Conservation (phyloP, 768 basidiomycete species). For the Tricholoma bakamatsutake region DNA sequence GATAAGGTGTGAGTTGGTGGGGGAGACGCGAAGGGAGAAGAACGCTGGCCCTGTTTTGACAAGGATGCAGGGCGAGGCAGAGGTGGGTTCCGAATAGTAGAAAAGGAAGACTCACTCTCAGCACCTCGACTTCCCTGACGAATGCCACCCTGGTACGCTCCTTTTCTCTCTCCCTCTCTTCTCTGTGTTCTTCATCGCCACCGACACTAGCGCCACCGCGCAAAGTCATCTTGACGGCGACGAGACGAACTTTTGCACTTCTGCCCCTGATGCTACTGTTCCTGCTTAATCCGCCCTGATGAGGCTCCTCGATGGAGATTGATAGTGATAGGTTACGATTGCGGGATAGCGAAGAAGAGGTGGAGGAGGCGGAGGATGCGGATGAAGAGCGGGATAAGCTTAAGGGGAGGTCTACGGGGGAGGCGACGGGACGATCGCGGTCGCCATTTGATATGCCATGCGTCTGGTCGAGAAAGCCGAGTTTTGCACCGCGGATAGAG, state of each 20-base stretch:
- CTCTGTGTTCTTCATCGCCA: slow-evolving; percentile 18
- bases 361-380: slow-evolving; percentile 1
- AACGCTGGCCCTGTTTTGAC: too few species aligned
- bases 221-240: slow-evolving; percentile 44
- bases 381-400: slow-evolving; percentile 14
- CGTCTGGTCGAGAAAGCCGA: too few species aligned
- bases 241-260: slow-evolving; percentile 19
- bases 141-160: slow-evolving; percentile 75
- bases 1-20: not conserved
- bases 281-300: not conserved
- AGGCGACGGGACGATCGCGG: not conserved
- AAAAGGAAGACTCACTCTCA: slow-evolving; percentile 47
- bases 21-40: too few species aligned
- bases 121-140: slow-evolving; percentile 76
- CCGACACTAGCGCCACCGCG: slow-evolving; percentile 28
- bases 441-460: not conserved
- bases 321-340: not conserved
- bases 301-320: slow-evolving; percentile 8
- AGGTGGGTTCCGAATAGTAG: not conserved
- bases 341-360: not conserved
- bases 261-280: not conserved
- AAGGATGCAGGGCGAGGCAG: not conserved
- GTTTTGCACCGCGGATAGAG: too few species aligned
- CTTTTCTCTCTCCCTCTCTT: slow-evolving; percentile 42
- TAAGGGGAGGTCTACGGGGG: not conserved